Evolutionary conservation across 805 yeast species (phyloP).

Genomic region (Zygosaccharomyces bailii): DNA sequence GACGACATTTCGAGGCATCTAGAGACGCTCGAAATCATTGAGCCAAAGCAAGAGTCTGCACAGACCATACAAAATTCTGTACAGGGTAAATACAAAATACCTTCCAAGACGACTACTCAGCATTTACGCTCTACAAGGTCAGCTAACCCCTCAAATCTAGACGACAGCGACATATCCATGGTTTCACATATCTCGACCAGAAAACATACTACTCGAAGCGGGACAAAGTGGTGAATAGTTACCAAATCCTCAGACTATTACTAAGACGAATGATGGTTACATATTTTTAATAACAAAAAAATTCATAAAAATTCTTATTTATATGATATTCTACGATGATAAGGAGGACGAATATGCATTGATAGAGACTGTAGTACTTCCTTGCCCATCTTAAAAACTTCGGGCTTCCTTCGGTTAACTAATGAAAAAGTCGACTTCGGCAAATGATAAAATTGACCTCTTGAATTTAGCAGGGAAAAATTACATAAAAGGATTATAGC

Average conservation of each 20-base stretch:
- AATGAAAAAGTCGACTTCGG: constrained; percentile 3
- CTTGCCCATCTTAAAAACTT: too few species aligned
- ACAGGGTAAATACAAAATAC: constrained; percentile 28
- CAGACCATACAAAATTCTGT: background rate
- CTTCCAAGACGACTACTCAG: constrained; percentile 29
- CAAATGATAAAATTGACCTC: constrained; percentile 1
- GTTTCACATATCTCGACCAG: constrained; percentile 34
- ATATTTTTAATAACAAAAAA: background rate
- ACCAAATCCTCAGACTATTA: background rate
- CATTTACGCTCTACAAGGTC: constrained; percentile 23
- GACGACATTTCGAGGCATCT: constrained; percentile 39
- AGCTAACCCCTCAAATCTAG: constrained; percentile 25
- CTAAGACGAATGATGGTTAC: background rate
- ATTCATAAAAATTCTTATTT: too few species aligned
- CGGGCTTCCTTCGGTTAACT: background rate
- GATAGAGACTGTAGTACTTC: too few species aligned
- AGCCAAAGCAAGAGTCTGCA: constrained; percentile 11
- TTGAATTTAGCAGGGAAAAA: background rate
- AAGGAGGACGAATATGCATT: too few species aligned
- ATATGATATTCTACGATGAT: too few species aligned
- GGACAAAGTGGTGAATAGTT: constrained; percentile 26
- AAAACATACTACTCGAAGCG: constrained; percentile 36
- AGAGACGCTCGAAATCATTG: constrained; percentile 35
- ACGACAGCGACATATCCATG: constrained; percentile 38
- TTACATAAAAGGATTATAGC: background rate